Evolutionary conservation across 768 basidiomycete genomes (phyloP), one percentile per base, ranked within the genome.

Genomic region (Austroboletus festivus): DNA sequence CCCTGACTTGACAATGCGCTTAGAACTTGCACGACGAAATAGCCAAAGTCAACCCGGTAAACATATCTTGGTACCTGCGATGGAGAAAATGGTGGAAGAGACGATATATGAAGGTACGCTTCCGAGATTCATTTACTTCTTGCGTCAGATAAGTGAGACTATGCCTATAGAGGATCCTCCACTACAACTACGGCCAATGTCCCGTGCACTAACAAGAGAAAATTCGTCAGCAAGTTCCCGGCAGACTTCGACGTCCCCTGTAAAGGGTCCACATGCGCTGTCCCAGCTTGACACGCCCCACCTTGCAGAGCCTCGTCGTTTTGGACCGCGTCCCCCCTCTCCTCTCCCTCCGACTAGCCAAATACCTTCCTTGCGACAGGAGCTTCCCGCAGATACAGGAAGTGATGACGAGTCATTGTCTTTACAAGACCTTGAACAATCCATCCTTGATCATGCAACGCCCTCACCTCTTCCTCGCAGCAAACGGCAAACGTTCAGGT

Each of bases 21-120:
- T 96, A 44, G 89, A 89, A 53, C 71, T 95, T 42, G 93, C 93
- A 5, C 74, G 89, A 51, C 79, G 80, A 55, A 96, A 96, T 62
- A 91, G 90, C 62, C 76, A 84, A 59, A 87, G 78, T 63, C 90
- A 92, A 56, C 77, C 80, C 49, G 76, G 73, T 16, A 76, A 77
- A 41, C 61, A 65, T 41, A 61, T 71, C 38, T 49, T 71, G 10
- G 56, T 71, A 38, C 54, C 77, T 45, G 58, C 70, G 6, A 59
- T 77, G 55, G 79, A 81, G 15, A 67, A 59, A 23, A 73, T 79
- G 3, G 61, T 76, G 15, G 83, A 85, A 55, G 79, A 79, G 23
- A 86, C 82, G 2, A 89, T 91, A 55, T 87, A 86, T 56, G 89
- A 91, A 80, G 87, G 89, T 83, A 58, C 22, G 74, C 28, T 44